Conservation (phyloP, 257 asterid genomes). For the Salvia hispanica region DNA sequence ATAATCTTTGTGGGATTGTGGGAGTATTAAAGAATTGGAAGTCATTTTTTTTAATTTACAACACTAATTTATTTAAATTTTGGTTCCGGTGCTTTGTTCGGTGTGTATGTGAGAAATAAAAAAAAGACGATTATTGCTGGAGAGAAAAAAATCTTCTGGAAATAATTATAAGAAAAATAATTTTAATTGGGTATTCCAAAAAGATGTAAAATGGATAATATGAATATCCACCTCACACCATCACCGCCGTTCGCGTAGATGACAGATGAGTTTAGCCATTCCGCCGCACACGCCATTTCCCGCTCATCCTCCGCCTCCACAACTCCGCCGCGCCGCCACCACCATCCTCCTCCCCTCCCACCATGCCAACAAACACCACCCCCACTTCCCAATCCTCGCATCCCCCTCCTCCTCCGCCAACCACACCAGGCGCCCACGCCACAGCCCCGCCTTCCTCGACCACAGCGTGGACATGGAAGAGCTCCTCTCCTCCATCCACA, state of each 20-base stretch:
- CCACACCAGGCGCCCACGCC: constrained; percentile 54
- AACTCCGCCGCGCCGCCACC: constrained; percentile 25
- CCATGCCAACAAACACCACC: constrained; percentile 23
- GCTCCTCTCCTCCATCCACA: constrained; percentile 52
- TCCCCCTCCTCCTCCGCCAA: constrained; percentile 35
- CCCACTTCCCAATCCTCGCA: constrained; percentile 42
- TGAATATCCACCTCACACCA: too few species aligned
- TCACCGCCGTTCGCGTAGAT: constrained; percentile 4
- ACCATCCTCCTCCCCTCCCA: constrained; percentile 33
- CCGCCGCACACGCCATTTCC: constrained; percentile 30
- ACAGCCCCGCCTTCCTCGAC: constrained; percentile 44
- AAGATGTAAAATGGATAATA: not conserved
- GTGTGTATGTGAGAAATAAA: too few species aligned
- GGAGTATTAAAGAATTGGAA: too few species aligned
- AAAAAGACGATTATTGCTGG: too few species aligned
- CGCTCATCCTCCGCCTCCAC: constrained; percentile 33
- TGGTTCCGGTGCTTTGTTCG: too few species aligned
- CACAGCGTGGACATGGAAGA: constrained; percentile 80
- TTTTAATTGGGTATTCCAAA: too few species aligned
- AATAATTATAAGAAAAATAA: too few species aligned
- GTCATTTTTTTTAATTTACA: too few species aligned
- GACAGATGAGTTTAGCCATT: constrained; percentile 37
- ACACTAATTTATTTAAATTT: too few species aligned
- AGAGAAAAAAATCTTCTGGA: too few species aligned
- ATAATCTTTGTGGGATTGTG: too few species aligned